Conservation (phyloP, 208 protist species). For the Trypanosoma boissoni region DNA sequence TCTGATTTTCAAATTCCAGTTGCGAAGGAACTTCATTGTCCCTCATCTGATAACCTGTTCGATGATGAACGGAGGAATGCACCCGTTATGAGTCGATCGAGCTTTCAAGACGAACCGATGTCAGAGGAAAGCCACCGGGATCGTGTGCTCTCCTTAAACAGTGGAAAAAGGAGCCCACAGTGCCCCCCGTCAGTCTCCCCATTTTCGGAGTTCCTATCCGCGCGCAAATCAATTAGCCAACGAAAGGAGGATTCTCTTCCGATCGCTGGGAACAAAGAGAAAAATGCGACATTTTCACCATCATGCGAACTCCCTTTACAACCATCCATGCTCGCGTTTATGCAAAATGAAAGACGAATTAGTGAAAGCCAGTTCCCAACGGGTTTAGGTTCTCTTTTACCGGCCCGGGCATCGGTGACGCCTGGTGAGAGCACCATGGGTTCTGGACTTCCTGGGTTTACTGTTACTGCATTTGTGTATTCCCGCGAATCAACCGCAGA, state of each 20-base stretch:
- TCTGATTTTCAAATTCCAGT: background rate
- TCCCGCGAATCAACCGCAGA: slow-evolving; percentile 20
- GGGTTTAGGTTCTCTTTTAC: background rate
- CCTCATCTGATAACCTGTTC: slow-evolving; percentile 6
- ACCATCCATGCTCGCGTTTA: too few relatives aligned
- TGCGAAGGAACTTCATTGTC: background rate
- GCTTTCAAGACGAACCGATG: slow-evolving; percentile 37
- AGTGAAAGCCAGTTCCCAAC: background rate
- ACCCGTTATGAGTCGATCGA: slow-evolving; percentile 32
- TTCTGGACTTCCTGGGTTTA: slow-evolving; percentile 10
- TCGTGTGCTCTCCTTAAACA: slow-evolving; percentile 18
- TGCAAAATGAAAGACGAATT: too few relatives aligned
- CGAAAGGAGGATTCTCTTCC: too few relatives aligned
- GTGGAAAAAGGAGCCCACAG: background rate
- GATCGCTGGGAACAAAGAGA: too few relatives aligned
- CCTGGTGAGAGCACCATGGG: slow-evolving; percentile 10
- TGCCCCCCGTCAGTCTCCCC: background rate
- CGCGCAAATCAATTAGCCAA: too few relatives aligned
- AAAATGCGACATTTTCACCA: too few relatives aligned
- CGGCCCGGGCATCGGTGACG: background rate
- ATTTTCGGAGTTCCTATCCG: too few relatives aligned
- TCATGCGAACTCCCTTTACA: too few relatives aligned
- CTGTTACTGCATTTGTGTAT: slow-evolving; percentile 62
- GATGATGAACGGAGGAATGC: slow-evolving; percentile 34
- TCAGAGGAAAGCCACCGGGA: slow-evolving; percentile 34